Evolutionary conservation across 176 grass and related monocot genomes (phyloP).

Genomic region (Coix lacrymajobi): DNA sequence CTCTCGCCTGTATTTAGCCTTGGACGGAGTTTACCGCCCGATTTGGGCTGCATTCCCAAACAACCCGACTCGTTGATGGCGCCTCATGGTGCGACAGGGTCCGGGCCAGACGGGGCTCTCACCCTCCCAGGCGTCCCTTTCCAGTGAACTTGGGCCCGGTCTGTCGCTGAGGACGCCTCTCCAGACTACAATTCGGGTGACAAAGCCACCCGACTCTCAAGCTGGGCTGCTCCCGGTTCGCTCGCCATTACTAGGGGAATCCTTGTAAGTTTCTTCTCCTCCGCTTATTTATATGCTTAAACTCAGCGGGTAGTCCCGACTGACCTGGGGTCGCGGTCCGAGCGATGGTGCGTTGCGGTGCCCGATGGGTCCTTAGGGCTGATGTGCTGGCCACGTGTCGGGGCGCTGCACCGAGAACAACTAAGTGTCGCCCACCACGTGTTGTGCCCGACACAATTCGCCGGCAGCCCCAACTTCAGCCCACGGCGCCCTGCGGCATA

Average conservation of each 20-base stretch:
- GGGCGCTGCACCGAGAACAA: too few species aligned
- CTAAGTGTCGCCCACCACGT: too few species aligned
- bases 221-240: conserved; percentile 23
- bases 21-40: conserved; percentile 49
- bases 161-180: too few species aligned
- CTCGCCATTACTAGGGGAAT: conserved; percentile 41
- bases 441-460: too few species aligned
- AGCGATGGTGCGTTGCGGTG: neutral
- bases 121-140: too few species aligned
- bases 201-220: neutral
- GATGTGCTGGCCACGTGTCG: too few species aligned
- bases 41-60: conserved; percentile 53
- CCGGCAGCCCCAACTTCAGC: too few species aligned
- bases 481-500: too few species aligned
- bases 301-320: neutral
- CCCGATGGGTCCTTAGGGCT: too few species aligned
- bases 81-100: conserved; percentile 49
- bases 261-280: conserved; percentile 33
- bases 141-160: too few species aligned
- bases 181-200: too few species aligned
- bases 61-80: conserved; percentile 41
- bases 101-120: too few species aligned
- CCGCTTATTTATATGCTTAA: neutral
- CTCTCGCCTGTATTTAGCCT: conserved; percentile 67
- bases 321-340: neutral